phyloP scores from a whole-genome alignment of 306 rosid species.

The Pyrus communis region DNA sequence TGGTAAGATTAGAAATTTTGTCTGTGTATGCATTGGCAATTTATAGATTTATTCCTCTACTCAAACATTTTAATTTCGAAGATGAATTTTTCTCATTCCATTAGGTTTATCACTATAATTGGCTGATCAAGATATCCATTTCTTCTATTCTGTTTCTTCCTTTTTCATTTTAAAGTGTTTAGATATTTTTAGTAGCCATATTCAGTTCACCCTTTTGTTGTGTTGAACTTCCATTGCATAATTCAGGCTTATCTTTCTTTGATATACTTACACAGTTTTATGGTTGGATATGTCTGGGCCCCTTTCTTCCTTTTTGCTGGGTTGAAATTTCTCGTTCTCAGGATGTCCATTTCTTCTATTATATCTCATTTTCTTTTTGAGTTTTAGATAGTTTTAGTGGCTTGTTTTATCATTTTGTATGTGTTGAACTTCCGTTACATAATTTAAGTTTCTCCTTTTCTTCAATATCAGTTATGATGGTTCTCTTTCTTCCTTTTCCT shows the following conservation, averaged over 20 bases:
- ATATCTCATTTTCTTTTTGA: neutral
- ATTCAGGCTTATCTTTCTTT: neutral
- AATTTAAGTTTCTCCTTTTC: neutral
- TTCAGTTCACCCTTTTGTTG: neutral
- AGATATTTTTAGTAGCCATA: neutral
- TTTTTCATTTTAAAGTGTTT: neutral
- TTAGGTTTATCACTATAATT: neutral
- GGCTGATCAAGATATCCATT: neutral
- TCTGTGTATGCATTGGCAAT: neutral
- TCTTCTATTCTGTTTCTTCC: neutral
- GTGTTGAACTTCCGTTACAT: neutral
- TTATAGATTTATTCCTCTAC: neutral
- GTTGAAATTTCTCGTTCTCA: neutral
- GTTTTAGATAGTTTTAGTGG: neutral
- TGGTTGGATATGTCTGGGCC: neutral
- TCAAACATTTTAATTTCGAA: neutral
- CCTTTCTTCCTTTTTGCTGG: neutral
- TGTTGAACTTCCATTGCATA: neutral
- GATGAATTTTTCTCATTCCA: neutral
- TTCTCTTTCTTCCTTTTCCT: neutral
- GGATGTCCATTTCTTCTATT: neutral
- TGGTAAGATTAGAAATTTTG: constrained; percentile 43
- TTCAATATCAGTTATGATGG: neutral
- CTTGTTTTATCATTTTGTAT: neutral
- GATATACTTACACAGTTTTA: neutral